Percentiles rank a stretch among this genome's conserved stretches.
These are phyloP conservation scores for Aspergillus tamarii DNA, from an alignment of 2,329 filamentous ascomycete genomes.

Conservation along the genomic window DNA sequence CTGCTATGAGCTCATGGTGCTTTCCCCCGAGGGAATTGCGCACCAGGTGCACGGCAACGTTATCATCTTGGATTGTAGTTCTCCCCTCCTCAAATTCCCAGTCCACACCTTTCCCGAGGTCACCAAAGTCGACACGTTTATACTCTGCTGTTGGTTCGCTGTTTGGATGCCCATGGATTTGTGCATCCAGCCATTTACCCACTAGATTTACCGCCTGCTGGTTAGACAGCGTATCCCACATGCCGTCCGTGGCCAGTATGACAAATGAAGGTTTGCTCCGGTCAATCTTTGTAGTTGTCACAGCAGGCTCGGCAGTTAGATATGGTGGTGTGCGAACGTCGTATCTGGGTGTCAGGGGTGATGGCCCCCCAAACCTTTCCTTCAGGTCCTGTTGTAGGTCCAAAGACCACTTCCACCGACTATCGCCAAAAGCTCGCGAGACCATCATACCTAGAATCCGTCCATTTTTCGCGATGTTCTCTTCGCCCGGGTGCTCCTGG, in stretches of 20 bases:
- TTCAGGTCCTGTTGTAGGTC: slow-evolving; percentile 49
- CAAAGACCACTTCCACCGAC: slow-evolving; percentile 67
- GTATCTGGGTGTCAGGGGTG: slow-evolving; percentile 47
- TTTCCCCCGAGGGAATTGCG: slow-evolving; percentile 58
- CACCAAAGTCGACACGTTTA: slow-evolving; percentile 27
- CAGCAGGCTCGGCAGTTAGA: slow-evolving; percentile 67
- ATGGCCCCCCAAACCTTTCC: slow-evolving; percentile 38
- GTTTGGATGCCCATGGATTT: slow-evolving; percentile 35
- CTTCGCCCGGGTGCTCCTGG: slow-evolving; percentile 65
- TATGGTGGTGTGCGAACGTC: slow-evolving; percentile 62
- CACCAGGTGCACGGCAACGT: slow-evolving; percentile 56
- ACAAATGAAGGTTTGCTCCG: slow-evolving; percentile 58
- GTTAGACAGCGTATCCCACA: slow-evolving; percentile 66
- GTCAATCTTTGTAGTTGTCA: slow-evolving; percentile 60
- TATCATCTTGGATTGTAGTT: slow-evolving; percentile 56
- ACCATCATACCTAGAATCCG: slow-evolving; percentile 65
- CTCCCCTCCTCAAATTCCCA: slow-evolving; percentile 46
- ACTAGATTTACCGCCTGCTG: slow-evolving; percentile 63
- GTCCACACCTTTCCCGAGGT: slow-evolving; percentile 20
- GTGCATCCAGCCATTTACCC: slow-evolving; percentile 54
- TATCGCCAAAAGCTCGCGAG: slow-evolving; percentile 70
- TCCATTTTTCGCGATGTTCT: slow-evolving; percentile 59
- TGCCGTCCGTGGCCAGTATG: slow-evolving; percentile 68
- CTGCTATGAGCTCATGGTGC: slow-evolving; percentile 37
- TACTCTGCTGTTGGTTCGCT: slow-evolving; percentile 29